Evolutionary conservation across 2,329 filamentous ascomycete genomes (phyloP), one percentile per base, ranked within the genome.

Genomic region (Penicillium sp.): DNA sequence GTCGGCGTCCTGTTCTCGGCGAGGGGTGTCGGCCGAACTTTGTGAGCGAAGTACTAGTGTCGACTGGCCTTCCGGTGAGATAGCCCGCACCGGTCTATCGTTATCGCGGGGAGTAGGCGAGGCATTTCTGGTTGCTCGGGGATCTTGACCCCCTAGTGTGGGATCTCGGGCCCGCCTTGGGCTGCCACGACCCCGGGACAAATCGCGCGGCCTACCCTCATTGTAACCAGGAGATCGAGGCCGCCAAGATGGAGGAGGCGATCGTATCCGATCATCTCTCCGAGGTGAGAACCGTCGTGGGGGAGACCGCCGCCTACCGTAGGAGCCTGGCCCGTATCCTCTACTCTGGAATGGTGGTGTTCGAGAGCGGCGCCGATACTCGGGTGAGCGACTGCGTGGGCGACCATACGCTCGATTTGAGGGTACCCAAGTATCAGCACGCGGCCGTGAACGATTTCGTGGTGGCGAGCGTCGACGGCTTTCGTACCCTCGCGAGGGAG

Each of bases 11-110:
- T 76, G 75, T 43, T 85, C 82, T 44, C 76, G 72, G 36, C 81
- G 79, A 59, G 81, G 77, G 59, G 78, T 79, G 66, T 82, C 80
- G 43, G 79, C 77, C 53, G 83, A 83, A 57, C 82, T 87, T 60
- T 82, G 80, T 40, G 84, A 83, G 49, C 82, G 80, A 44, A 79
- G 76, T 54, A 73, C 67, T 63, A 74, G 73, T 70, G 70, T 71
- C 67, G 68, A 37, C 4, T 56, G 59, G 14, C 10, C 16, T 35
- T 37, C 58, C 16, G 75, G 70, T 64, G 76, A 50, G 65, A 69
- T 39, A 50, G 63, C 65, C 55, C 70, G 72, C 44, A 65, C 57
- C 63, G 69, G 69, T 62, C 69, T 66, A 22, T 69, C 68, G 43
- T 66, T 60, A n/a, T 62, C 62, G 22, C 72, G 67, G 6, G 70